Base-by-base conservation (phyloP, 2,329 filamentous ascomycete genomes). In the Penicillium expansum region DNA sequence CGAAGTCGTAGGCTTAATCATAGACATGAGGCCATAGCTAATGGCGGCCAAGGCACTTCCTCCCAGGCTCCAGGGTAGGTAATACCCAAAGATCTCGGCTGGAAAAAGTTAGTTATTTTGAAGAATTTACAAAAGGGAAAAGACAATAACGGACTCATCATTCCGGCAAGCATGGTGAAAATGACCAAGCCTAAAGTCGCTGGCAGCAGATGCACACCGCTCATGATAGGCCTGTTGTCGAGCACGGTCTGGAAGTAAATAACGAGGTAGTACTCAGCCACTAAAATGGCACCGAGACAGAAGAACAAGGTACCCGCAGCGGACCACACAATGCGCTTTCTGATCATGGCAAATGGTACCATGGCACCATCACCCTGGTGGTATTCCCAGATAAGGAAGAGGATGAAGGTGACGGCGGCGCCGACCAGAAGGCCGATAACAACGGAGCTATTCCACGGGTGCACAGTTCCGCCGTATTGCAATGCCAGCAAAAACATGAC, bases 161-260 rank as follows among this genome's bases (percentile, higher is more conserved):
- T 62, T 30, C 18, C 45, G 0, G 45, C 9, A 8, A 48, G 20
- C 39, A 42, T 42, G n/a, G 39, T 42, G 39, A 42, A 42, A 5
- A 27, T 1, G 1, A 27, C 39, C 14, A 42, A 42, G 14, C 39
- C 2, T 4, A 42, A 16, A 2, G 39, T 45, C 6, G 55, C 56
- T 8, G 66, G 65, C 2, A 68, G 52, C 22, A 67, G 20, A 27
- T 68, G 43, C 5, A 68, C 66, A 16, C 67, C 66, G 18, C 65
- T 67, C 38, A 66, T 55, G 18, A 67, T 35, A 0, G 67, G 55
- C 0, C 57, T 56, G 11, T 66, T 65, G 35, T 67, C 64, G 6
- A 63, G 53, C 9, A 79, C 69, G 0, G 68, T 67, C 60, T 82
- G 79, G 67, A 82, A 81, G 62, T 77, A 81, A 41, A 81, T 77